Evolutionary conservation across 208 protist species (phyloP).

Genomic region (Crithidia thermophila): DNA sequence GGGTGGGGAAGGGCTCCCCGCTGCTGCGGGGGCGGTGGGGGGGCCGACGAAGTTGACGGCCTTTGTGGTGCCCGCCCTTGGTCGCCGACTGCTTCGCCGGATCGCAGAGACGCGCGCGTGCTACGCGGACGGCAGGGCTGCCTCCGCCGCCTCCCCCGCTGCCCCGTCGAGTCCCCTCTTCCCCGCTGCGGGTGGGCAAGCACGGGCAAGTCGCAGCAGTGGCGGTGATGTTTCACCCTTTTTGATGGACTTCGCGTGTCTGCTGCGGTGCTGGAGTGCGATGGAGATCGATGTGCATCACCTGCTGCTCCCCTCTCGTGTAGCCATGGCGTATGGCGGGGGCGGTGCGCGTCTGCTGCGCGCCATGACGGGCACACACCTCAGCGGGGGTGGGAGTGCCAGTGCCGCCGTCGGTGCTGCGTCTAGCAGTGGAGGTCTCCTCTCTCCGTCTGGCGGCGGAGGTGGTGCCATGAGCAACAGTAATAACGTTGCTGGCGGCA

Average conservation of each 20-base stretch:
- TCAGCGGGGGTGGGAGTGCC: conserved; percentile 12
- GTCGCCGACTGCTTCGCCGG: conserved; percentile 24
- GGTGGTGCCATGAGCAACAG: too few relatives aligned
- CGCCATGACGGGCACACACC: conserved; percentile 10
- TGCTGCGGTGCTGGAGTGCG: conserved; percentile 27
- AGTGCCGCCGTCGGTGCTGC: neutral
- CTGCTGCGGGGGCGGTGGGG: neutral
- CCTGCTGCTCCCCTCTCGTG: conserved; percentile 22
- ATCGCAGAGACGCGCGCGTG: conserved; percentile 17
- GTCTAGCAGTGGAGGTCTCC: neutral
- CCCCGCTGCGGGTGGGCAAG: neutral
- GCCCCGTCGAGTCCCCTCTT: neutral
- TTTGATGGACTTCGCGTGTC: conserved; percentile 26
- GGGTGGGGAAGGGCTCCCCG: neutral
- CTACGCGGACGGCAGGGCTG: neutral
- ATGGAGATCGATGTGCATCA: conserved; percentile 34
- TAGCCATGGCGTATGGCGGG: conserved; percentile 23
- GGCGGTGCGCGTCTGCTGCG: conserved; percentile 20
- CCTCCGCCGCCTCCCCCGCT: neutral
- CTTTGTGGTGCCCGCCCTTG: conserved; percentile 16
- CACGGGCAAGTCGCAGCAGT: neutral
- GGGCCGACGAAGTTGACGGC: conserved; percentile 16
- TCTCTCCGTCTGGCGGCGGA: too few relatives aligned
- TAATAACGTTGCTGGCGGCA: too few relatives aligned
- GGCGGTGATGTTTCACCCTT: conserved; percentile 12